Evolutionary conservation across 169 alveolate genomes (phyloP), one percentile per base, ranked within the genome.

Genomic region (Plasmodium sp.): DNA sequence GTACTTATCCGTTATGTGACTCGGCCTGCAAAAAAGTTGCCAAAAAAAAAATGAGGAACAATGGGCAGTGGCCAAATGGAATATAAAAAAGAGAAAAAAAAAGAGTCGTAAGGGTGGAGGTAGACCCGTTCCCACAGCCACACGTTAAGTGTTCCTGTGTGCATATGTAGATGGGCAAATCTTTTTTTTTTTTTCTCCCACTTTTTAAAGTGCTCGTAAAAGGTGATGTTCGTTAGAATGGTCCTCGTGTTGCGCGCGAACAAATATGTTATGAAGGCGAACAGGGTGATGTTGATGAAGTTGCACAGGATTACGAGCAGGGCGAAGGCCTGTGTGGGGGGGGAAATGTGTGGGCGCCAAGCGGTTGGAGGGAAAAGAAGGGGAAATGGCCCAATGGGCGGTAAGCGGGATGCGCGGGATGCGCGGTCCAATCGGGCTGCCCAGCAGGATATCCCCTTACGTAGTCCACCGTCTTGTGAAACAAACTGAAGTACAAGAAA

Each of bases 151-250:
- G 27, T 22, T 34, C 16, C 27, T 72, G 22, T 84, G n/a, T 5
- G 12, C 22, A 72, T 41, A 18, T 73, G 54, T 31, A 27, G 31
- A 72, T 3, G 43, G 41, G 16, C 93, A 84, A 71, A 41, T 84
- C 41, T 18, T 7, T 41, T 39, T 39, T 71, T 18, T 7, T 41
- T 39, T 39, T 54, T 75, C 43, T 56, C 56, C 93, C 97, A 98
- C 95, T 95, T 97, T 84, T 97, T 96, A 62, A 95, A 96, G 88
- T 79, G 97, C 82, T 98, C 99, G 85, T 97, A 97, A 96, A 96
- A 98, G n/a, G 99, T 98, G 39, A 98, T 98, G 90, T 98, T 97
- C 62, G 99, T 96, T 67, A 97, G 16, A 93, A 97, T 97, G 71
- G 98, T 96, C 77, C 98, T 92, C 34, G 97, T 67, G 67, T 97